These are phyloP conservation scores for Crataegus laevigata DNA, from an alignment of 306 rosid species.

Conservation along the genomic window DNA sequence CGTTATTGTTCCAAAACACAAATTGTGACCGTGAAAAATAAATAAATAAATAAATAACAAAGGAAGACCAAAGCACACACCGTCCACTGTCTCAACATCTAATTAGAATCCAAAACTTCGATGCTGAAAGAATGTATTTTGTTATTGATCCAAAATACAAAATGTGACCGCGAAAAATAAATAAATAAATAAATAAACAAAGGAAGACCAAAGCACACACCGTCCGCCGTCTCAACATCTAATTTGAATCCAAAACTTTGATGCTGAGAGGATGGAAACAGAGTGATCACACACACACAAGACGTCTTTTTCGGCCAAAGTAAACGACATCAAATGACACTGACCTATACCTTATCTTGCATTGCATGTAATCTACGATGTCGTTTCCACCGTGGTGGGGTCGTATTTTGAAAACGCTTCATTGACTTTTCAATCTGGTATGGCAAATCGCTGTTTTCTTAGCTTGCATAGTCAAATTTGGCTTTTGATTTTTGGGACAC, in stretches of 20 bases:
- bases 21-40: background rate
- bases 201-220: background rate
- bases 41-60: background rate
- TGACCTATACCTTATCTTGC: background rate
- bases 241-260: slow-evolving; percentile 2
- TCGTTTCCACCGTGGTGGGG: slow-evolving; percentile 6
- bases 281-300: background rate
- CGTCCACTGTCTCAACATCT: background rate
- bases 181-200: background rate
- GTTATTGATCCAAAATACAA: background rate
- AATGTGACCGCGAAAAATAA: accelerated
- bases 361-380: background rate
- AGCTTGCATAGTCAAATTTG: background rate
- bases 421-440: slow-evolving; percentile 2
- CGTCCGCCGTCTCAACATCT: background rate
- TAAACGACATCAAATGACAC: slow-evolving; percentile 14
- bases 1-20: background rate
- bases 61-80: background rate
- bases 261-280: background rate
- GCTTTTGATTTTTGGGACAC: background rate
- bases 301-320: slow-evolving; percentile 9
- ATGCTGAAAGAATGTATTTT: background rate
- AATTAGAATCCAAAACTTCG: slow-evolving; percentile 3
- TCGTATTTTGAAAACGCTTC: background rate
- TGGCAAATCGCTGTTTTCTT: background rate